Percentiles rank a stretch among this genome's conserved stretches.
phyloP scores from a whole-genome alignment of 2,329 filamentous ascomycete species.

The Exophiala oligosperma region DNA sequence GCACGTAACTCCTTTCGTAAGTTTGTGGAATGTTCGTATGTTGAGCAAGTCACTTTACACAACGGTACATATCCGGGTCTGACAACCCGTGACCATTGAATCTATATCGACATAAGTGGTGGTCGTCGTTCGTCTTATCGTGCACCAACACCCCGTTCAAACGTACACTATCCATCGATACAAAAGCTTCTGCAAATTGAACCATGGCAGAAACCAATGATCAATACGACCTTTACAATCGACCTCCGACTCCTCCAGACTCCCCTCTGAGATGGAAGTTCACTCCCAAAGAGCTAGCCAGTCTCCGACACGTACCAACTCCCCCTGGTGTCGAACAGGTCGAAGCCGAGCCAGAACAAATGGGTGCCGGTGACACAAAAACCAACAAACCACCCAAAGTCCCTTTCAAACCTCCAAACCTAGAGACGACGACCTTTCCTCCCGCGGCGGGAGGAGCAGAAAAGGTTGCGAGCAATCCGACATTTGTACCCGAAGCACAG shows the following conservation, averaged over 20 bases:
- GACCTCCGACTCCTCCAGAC: constrained; percentile 4
- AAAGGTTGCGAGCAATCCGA: background rate
- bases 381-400: constrained; percentile 2
- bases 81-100: too few relatives aligned
- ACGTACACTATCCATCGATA: background rate
- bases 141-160: too few relatives aligned
- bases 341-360: background rate
- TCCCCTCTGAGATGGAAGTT: constrained; percentile 7
- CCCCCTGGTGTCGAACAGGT: constrained; percentile 2
- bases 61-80: too few relatives aligned
- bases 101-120: too few relatives aligned
- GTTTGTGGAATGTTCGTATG: too few relatives aligned
- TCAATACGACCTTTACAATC: background rate
- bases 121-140: too few relatives aligned
- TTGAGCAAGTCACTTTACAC: too few relatives aligned
- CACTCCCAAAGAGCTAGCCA: constrained; percentile 1
- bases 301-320: background rate
- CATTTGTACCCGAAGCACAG: too few relatives aligned
- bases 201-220: background rate
- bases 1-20: too few relatives aligned
- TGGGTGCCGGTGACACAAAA: background rate
- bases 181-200: background rate
- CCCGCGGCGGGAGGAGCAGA: too few relatives aligned
- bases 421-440: background rate
- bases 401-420: background rate